Evolutionary conservation across 805 yeast genomes (phyloP).

Genomic region (Candida koratica): DNA sequence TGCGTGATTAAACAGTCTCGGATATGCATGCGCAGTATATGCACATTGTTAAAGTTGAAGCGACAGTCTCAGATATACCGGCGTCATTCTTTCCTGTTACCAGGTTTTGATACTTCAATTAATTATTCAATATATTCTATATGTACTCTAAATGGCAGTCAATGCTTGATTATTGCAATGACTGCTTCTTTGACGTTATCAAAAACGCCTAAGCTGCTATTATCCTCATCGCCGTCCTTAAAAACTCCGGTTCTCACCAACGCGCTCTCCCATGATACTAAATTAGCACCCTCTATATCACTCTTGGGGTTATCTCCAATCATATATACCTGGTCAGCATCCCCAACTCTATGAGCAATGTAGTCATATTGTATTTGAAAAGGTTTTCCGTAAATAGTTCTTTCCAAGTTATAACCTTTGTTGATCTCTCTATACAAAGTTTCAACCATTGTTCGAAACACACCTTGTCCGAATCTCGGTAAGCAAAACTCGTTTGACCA

Average conservation of each 20-base stretch:
- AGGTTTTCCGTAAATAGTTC: conserved; percentile 78
- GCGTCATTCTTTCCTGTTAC: too few species aligned
- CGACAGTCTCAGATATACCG: too few species aligned
- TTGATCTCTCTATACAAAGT: conserved; percentile 54
- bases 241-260: conserved; percentile 88
- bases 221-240: conserved; percentile 50
- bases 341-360: conserved; percentile 48
- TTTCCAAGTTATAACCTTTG: conserved; percentile 46
- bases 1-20: too few species aligned
- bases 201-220: conserved; percentile 37
- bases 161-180: conserved; percentile 4
- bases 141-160: too few species aligned
- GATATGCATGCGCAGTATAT: too few species aligned
- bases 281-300: conserved; percentile 86
- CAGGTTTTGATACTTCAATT: too few species aligned
- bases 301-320: conserved; percentile 96
- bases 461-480: conserved; percentile 91
- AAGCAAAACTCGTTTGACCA: conserved; percentile 82
- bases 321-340: conserved; percentile 64
- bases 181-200: conserved; percentile 49
- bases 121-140: background rate
- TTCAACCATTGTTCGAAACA: conserved; percentile 63
- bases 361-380: conserved; percentile 72
- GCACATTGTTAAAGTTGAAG: too few species aligned
- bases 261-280: conserved; percentile 84